phyloP scores from a whole-genome alignment of 768 basidiomycete genomes.

The Sarcomyxa edulis region DNA sequence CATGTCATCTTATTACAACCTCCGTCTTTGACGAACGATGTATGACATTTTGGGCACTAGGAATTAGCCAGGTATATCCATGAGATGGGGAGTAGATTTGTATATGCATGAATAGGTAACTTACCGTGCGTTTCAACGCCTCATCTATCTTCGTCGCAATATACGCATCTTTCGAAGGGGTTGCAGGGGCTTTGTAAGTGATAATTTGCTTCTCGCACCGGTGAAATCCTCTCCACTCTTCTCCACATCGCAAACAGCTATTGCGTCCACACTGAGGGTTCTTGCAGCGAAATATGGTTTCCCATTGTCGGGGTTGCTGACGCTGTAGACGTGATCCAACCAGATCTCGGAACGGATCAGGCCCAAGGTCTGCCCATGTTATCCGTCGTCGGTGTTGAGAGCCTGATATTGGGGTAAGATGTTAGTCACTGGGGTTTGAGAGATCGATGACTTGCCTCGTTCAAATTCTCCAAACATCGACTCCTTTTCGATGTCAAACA shows the following conservation, averaged over 20 bases:
- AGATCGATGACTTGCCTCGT: no score
- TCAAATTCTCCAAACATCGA: no score
- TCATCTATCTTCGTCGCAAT: slow-evolving; percentile 3
- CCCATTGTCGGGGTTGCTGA: not conserved
- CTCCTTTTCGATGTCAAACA: no score
- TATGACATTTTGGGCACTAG: slow-evolving; percentile 3
- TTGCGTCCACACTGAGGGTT: slow-evolving; percentile 1
- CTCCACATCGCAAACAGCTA: slow-evolving; percentile 1
- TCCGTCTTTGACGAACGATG: slow-evolving; percentile 2
- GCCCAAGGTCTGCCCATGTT: no score
- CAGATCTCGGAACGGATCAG: no score
- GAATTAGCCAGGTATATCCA: not conserved
- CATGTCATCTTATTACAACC: slow-evolving; percentile 4
- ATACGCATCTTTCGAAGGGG: not conserved
- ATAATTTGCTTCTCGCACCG: slow-evolving; percentile 1
- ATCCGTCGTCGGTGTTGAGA: no score
- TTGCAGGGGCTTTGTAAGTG: no score
- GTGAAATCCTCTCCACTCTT: slow-evolving; percentile 2
- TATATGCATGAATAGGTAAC: not conserved
- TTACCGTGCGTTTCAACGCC: slow-evolving; percentile 3
- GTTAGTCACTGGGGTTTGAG: no score
- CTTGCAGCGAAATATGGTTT: slow-evolving; percentile 1
- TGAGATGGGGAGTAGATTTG: no score
- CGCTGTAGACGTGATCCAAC: no score
- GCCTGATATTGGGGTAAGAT: no score